Evolutionary conservation across 768 basidiomycete species (phyloP).

Genomic region (Hygrocybe punicea): DNA sequence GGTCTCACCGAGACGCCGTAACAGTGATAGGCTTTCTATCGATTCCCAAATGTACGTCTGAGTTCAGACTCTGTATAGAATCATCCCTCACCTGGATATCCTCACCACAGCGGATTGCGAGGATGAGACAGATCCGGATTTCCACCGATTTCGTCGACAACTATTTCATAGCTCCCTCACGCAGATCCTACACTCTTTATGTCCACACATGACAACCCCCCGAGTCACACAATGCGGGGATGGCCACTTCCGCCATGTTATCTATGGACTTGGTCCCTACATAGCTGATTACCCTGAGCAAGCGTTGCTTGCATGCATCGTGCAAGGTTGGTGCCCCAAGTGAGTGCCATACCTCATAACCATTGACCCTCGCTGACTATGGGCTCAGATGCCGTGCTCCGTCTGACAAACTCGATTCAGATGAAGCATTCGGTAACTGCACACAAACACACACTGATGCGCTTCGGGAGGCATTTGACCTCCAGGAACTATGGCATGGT

Average conservation of each 20-base stretch:
- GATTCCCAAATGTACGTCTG: conserved; percentile 33
- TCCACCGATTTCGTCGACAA: conserved; percentile 27
- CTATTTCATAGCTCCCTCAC: conserved; percentile 31
- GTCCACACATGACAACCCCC: conserved; percentile 24
- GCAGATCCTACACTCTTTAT: conserved; percentile 20
- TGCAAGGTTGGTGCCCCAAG: conserved; percentile 34
- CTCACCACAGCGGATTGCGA: background rate
- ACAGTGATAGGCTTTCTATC: conserved; percentile 33
- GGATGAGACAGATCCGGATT: conserved; percentile 14
- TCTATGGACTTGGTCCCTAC: conserved; percentile 35
- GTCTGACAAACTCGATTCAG: too few species aligned
- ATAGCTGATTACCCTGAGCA: conserved; percentile 44
- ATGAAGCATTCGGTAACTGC: too few species aligned
- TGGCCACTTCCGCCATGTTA: conserved; percentile 24
- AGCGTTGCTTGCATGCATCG: conserved; percentile 27
- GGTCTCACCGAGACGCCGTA: conserved; percentile 30
- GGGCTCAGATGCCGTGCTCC: too few species aligned
- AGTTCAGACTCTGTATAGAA: background rate
- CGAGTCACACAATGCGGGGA: conserved; percentile 25
- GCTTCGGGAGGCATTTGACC: too few species aligned
- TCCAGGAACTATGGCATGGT: too few species aligned
- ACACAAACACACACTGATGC: too few species aligned
- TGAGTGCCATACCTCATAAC: too few species aligned
- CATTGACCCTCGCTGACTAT: too few species aligned
- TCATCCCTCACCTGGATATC: too few species aligned